These are phyloP conservation scores for Boletus sp. DNA, from an alignment of 768 basidiomycete species.

Conservation along the genomic window DNA sequence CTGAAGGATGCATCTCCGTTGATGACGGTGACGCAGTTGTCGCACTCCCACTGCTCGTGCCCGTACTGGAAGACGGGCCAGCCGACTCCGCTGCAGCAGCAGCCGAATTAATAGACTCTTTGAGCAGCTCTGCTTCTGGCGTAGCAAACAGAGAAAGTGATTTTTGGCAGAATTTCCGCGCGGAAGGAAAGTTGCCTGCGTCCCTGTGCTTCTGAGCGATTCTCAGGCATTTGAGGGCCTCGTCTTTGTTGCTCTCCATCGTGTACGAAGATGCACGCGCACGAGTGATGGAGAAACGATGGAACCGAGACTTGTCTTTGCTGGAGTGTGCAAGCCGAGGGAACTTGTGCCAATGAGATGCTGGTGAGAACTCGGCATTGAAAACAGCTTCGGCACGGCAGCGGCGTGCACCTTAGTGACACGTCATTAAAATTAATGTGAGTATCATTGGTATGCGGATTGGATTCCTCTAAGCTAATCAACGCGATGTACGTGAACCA, in stretches of 20 bases:
- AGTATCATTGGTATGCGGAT: not conserved
- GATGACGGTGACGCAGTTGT: constrained; percentile 44
- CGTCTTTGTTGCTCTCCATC: constrained; percentile 90
- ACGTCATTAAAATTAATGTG: not conserved
- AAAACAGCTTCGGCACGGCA: constrained; percentile 2
- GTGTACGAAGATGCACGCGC: constrained; percentile 3
- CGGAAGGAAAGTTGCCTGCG: constrained; percentile 67
- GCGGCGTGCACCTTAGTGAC: not conserved
- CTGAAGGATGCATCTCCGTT: constrained; percentile 70
- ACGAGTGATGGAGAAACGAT: constrained; percentile 10
- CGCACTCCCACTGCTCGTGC: constrained; percentile 32
- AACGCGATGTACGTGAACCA: not conserved
- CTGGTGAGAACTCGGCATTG: constrained; percentile 25
- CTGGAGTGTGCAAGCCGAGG: not conserved
- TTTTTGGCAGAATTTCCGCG: constrained; percentile 88
- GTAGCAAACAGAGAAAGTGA: constrained; percentile 80
- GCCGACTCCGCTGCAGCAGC: constrained; percentile 37
- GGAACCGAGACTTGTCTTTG: constrained; percentile 2
- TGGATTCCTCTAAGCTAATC: not conserved
- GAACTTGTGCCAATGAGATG: constrained; percentile 5
- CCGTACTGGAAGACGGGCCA: constrained; percentile 37
- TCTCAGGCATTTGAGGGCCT: constrained; percentile 75
- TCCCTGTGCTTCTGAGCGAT: constrained; percentile 77
- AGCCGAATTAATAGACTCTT: constrained; percentile 62
- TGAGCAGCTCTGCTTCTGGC: constrained; percentile 64